These are phyloP conservation scores for Penicillium pulvis DNA, from an alignment of 495 filamentous ascomycete species.

Conservation along the genomic window DNA sequence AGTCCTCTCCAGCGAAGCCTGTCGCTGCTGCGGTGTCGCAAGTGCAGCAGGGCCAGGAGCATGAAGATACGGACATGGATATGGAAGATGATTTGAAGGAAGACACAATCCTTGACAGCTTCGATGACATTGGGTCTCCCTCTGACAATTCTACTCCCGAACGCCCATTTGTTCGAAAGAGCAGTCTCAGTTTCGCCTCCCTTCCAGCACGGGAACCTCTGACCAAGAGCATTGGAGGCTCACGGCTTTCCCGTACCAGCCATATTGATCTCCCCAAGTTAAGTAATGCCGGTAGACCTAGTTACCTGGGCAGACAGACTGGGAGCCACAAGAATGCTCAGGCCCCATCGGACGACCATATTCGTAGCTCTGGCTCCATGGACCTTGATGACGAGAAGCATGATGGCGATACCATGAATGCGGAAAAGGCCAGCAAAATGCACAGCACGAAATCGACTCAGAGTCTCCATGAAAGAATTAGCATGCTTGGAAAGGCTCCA, in stretches of 20 bases:
- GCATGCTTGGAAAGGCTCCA: conserved; percentile 83
- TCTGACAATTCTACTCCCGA: conserved; percentile 66
- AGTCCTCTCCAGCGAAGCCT: conserved; percentile 27
- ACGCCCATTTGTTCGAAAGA: conserved; percentile 73
- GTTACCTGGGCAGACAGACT: conserved; percentile 61
- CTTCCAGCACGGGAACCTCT: conserved; percentile 89
- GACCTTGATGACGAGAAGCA: conserved; percentile 60
- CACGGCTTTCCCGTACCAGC: conserved; percentile 72
- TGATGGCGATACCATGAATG: conserved; percentile 35
- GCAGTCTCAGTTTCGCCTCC: conserved; percentile 89
- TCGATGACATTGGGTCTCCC: conserved; percentile 59
- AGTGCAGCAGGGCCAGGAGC: conserved; percentile 15
- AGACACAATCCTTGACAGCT: conserved; percentile 50
- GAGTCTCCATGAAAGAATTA: conserved; percentile 87
- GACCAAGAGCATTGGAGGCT: conserved; percentile 74
- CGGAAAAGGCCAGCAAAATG: conserved; percentile 47
- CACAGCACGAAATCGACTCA: conserved; percentile 93
- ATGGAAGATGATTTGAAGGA: conserved; percentile 42
- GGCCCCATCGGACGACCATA: conserved; percentile 32
- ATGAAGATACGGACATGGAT: conserved; percentile 21
- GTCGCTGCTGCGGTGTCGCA: background rate
- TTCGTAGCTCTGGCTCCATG: conserved; percentile 54
- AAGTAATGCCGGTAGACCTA: conserved; percentile 38
- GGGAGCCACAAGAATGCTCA: conserved; percentile 32
- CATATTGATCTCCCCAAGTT: conserved; percentile 69